Percentiles rank a stretch among this genome's conserved stretches.
These are phyloP conservation scores for Lentinula novae-zelandiae DNA, from an alignment of 1,284 basidiomycete species.

Conservation along the genomic window DNA sequence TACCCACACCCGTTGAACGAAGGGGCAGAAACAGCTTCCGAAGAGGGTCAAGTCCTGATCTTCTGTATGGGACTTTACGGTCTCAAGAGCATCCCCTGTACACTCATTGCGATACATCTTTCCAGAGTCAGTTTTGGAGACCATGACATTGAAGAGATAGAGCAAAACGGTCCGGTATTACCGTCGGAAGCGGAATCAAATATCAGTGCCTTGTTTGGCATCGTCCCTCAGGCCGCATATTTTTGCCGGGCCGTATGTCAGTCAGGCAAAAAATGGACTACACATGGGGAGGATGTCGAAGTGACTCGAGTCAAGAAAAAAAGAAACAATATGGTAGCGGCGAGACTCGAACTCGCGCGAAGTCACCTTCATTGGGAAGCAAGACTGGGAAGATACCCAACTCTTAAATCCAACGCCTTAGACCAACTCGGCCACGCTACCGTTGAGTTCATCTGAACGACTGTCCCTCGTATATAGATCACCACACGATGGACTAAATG, in stretches of 20 bases:
- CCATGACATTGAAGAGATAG: neutral
- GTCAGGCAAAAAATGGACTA: neutral
- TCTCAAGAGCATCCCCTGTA: slow-evolving; percentile 57
- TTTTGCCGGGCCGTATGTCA: neutral
- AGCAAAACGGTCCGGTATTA: neutral
- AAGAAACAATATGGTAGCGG: slow-evolving; percentile 9
- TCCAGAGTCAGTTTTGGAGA: slow-evolving; percentile 36
- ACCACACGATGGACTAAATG: neutral
- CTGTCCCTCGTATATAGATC: neutral
- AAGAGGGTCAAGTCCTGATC: slow-evolving; percentile 59
- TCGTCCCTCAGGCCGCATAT: neutral
- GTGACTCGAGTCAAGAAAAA: neutral
- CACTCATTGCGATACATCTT: slow-evolving; percentile 50
- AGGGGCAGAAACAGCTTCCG: slow-evolving; percentile 71
- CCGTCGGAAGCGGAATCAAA: neutral
- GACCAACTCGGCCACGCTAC: slow-evolving; percentile 15
- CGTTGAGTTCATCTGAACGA: neutral
- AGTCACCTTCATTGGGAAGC: slow-evolving; percentile 12
- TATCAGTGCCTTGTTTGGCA: no score
- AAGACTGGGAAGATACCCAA: neutral
- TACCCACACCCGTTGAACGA: slow-evolving; percentile 72
- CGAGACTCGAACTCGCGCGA: slow-evolving; percentile 13
- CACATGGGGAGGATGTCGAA: neutral
- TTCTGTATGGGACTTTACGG: slow-evolving; percentile 42
- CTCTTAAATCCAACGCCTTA: slow-evolving; percentile 14